Percentiles rank a stretch among this genome's conserved stretches.
Evolutionary conservation across 148 eudicot genomes (phyloP).

Genomic region (Vaccinium darrowii): DNA sequence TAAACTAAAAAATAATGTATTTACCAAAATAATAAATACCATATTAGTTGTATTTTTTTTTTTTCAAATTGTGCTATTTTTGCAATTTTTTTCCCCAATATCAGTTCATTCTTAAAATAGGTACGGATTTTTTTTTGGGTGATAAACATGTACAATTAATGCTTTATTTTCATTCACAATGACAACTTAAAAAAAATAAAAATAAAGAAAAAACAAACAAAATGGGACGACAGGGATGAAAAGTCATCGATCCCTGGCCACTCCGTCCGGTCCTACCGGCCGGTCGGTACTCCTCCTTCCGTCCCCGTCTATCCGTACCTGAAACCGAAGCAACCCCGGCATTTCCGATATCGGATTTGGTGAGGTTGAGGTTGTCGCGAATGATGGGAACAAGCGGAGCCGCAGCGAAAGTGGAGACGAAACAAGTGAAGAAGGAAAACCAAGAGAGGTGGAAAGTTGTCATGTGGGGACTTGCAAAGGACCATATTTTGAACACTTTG

Average conservation of each 20-base stretch:
- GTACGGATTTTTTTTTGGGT: too few species aligned
- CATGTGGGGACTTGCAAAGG: slow-evolving; percentile 30
- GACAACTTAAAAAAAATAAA: too few species aligned
- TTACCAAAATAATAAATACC: too few species aligned
- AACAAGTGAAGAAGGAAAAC: slow-evolving; percentile 30
- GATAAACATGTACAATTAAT: too few species aligned
- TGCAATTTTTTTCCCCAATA: too few species aligned
- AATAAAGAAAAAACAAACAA: too few species aligned
- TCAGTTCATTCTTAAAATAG: too few species aligned
- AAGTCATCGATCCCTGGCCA: not conserved
- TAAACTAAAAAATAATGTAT: too few species aligned
- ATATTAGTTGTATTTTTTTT: too few species aligned
- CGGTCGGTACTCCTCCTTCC: not conserved
- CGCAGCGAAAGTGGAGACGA: slow-evolving; percentile 31
- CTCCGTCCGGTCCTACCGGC: not conserved
- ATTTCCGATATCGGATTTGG: slow-evolving; percentile 27
- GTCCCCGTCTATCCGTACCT: not conserved
- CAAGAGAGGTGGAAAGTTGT: slow-evolving; percentile 31
- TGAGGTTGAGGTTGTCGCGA: slow-evolving; percentile 30
- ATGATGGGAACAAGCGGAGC: slow-evolving; percentile 34
- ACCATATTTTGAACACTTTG: slow-evolving; percentile 24
- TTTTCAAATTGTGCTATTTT: too few species aligned
- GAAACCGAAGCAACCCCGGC: slow-evolving; percentile 35
- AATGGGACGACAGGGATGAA: not conserved
- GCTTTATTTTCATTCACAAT: too few species aligned